Evolutionary conservation across 2,329 filamentous ascomycete genomes (phyloP), one percentile per base, ranked within the genome.

Genomic region (Aschersonia sp.): DNA sequence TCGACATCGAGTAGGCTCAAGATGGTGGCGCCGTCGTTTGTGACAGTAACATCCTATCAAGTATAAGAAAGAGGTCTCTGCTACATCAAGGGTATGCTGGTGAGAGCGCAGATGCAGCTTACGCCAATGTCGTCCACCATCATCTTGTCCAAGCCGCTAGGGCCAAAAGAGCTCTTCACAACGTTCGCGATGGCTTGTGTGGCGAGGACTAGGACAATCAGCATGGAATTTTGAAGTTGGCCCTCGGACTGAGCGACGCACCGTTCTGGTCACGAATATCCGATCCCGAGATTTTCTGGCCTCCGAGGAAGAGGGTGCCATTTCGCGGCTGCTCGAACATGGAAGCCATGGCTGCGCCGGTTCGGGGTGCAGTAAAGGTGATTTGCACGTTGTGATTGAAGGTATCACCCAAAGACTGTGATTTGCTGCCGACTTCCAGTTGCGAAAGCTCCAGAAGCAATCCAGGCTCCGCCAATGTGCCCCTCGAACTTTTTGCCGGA

Each of bases 41-140:
- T 98, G 50, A 98, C 92, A 51, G 92, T 98, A 50, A 98, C 92
- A 72, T 98, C 92, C 83, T 87, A 58, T 42, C 35, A 9, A 12
- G 35, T 9, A 37, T 37, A 12, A 37, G 35, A 37, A 37, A 37
- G 35, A 37, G 35, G 22, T 22, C 35, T 37, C 35, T 37, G 12
- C 35, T 12, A 37, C 2, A 12, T 37, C 8, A 12, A 37, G 8
- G 8, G 8, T 12, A 37, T 37, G 32, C 8, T 45, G 39, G 29
- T 9, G n/a, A 45, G 45, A 22, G 47, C 30, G 41, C 41, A 47
- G 30, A 14, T 42, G 48, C 31, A 45, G 52, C 81, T 58, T 78
- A 87, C 84, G 62, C 92, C 92, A 66, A 98, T 97, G 65, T 98
- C 92, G 70, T 98, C 92, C 59, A 98, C 92, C 92, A 98, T 97